Conservation (phyloP, 2,329 filamentous ascomycete genomes). For the Orbilia brochopaga region DNA sequence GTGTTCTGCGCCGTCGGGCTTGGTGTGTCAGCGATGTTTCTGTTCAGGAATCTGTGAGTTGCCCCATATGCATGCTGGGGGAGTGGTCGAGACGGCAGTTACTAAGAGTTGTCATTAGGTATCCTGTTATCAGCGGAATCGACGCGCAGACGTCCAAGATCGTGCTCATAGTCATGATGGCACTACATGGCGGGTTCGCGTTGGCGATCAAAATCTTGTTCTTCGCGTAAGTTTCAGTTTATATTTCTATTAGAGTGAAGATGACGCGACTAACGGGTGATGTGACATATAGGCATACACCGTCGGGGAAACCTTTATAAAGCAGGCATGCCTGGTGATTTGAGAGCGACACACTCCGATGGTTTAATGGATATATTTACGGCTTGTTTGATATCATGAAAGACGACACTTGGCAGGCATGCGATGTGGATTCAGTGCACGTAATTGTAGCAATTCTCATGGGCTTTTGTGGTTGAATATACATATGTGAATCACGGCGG, state of each 20-base stretch:
- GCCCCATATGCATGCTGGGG: background rate
- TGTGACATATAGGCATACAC: slow-evolving; percentile 22
- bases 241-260: background rate
- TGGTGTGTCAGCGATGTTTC: slow-evolving; percentile 78
- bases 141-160: slow-evolving; percentile 91
- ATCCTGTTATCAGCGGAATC: slow-evolving; percentile 85
- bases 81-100: background rate
- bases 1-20: slow-evolving; percentile 88
- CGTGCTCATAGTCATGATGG: slow-evolving; percentile 80
- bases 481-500: no score
- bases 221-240: slow-evolving; percentile 70
- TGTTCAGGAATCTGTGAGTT: slow-evolving; percentile 78
- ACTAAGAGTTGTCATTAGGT: slow-evolving; percentile 55
- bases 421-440: no score
- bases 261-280: slow-evolving; percentile 1
- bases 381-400: no score
- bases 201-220: slow-evolving; percentile 96
- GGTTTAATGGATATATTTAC: no score
- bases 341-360: no score
- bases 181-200: slow-evolving; percentile 84
- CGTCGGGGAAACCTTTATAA: slow-evolving; percentile 1
- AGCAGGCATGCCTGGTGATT: no score
- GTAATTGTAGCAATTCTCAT: no score
- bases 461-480: no score
- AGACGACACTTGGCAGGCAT: no score